phyloP scores from a whole-genome alignment of 331 rosid species.

The Telfairia occidentalis region DNA sequence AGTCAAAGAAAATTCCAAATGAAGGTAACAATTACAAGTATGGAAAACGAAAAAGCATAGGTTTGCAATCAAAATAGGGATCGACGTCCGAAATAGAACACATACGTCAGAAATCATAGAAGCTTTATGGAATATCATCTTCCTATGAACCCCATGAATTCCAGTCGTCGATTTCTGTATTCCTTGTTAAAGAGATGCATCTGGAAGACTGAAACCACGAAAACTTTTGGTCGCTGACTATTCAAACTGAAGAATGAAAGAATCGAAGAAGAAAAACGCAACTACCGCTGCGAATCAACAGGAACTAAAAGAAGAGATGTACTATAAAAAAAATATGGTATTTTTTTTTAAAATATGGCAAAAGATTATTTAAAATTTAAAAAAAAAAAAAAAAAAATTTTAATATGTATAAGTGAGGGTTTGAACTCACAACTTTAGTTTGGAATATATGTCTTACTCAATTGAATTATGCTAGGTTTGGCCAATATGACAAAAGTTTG shows the following conservation, averaged over 20 bases:
- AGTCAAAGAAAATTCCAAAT: neutral
- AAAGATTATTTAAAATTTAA: no score
- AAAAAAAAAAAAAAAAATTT: no score
- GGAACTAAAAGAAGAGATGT: neutral
- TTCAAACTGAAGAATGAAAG: neutral
- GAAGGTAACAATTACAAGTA: neutral
- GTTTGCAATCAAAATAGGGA: neutral
- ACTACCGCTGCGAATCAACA: neutral
- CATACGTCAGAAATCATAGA: neutral
- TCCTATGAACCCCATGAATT: neutral
- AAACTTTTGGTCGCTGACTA: neutral
- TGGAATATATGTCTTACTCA: no score
- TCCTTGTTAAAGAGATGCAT: neutral
- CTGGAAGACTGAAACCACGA: neutral
- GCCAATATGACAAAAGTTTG: no score
- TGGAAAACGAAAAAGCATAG: neutral
- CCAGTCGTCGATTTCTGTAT: neutral
- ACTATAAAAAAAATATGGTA: no score
- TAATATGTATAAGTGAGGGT: no score
- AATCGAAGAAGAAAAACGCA: neutral
- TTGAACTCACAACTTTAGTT: no score
- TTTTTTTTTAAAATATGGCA: no score
- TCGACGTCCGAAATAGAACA: neutral
- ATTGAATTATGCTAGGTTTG: no score
- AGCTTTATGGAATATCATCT: neutral